phyloP scores from a whole-genome alignment of 805 yeast species.

The Lipomyces anomalus region DNA sequence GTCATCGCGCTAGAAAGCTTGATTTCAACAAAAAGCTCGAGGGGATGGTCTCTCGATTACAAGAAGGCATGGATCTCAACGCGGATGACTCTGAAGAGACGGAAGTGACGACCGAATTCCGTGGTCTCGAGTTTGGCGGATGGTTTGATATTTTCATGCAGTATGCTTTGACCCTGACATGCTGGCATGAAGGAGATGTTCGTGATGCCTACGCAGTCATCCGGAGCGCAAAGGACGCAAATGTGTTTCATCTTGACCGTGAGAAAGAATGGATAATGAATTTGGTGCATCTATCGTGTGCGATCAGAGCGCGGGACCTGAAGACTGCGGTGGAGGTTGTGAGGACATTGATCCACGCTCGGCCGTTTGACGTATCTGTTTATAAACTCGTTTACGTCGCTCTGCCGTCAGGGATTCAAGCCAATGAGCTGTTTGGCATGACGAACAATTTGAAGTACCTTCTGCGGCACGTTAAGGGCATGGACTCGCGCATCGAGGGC shows the following conservation, averaged over 20 bases:
- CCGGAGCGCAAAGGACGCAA: constrained; percentile 69
- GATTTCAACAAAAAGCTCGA: constrained; percentile 69
- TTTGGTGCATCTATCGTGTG: constrained; percentile 62
- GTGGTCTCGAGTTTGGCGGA: constrained; percentile 68
- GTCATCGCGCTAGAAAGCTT: constrained; percentile 46
- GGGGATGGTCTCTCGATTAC: constrained; percentile 44
- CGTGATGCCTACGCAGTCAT: constrained; percentile 65
- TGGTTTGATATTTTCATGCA: constrained; percentile 88
- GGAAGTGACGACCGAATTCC: constrained; percentile 39
- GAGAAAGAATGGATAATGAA: constrained; percentile 54
- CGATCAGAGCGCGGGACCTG: constrained; percentile 46
- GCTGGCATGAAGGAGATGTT: constrained; percentile 45
- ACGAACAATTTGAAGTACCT: constrained; percentile 86
- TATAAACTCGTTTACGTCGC: constrained; percentile 60
- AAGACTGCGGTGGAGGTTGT: constrained; percentile 51
- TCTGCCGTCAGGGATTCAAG: constrained; percentile 54
- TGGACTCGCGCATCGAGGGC: constrained; percentile 58
- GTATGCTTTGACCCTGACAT: constrained; percentile 62
- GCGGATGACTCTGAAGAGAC: constrained; percentile 39
- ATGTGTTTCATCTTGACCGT: constrained; percentile 67
- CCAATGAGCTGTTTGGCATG: constrained; percentile 59
- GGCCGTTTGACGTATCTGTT: constrained; percentile 69
- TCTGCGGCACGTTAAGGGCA: constrained; percentile 82
- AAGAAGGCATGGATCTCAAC: constrained; percentile 38
- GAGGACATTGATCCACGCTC: constrained; percentile 46